phyloP scores from a whole-genome alignment of 306 rosid genomes.

The Citrullus mucosospermus region DNA sequence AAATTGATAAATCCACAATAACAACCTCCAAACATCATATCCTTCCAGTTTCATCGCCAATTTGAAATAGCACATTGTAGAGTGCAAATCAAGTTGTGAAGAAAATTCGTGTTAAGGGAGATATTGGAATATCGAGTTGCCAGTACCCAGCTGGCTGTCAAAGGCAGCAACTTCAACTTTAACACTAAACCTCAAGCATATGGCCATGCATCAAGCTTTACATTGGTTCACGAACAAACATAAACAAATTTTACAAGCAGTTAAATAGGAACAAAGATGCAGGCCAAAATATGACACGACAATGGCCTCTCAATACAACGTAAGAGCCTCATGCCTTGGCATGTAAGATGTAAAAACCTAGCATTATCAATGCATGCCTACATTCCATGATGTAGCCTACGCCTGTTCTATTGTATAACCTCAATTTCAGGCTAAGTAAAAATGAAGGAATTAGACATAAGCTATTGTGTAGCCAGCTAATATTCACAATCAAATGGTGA shows the following conservation, averaged over 20 bases:
- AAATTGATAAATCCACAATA: background rate
- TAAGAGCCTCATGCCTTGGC: background rate
- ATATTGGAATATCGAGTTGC: background rate
- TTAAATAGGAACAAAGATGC: background rate
- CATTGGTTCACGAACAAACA: background rate
- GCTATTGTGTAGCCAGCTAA: background rate
- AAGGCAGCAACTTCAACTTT: background rate
- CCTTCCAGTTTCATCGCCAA: background rate
- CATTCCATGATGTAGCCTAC: background rate
- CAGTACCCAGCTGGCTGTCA: background rate
- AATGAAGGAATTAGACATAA: background rate
- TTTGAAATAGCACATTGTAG: background rate
- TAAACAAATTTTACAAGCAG: background rate
- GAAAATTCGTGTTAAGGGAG: background rate
- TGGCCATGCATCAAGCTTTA: background rate
- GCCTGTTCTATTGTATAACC: background rate
- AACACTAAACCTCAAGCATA: background rate
- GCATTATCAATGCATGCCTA: background rate
- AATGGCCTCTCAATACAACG: background rate
- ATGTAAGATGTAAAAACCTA: background rate
- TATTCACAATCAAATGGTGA: constrained; percentile 5
- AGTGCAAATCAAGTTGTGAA: background rate
- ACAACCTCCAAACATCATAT: background rate
- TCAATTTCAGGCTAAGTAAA: background rate
- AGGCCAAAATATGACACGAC: background rate